A percentile compares a stretch with the other conserved stretches of the same genome.
phyloP scores from a whole-genome alignment of 805 yeast genomes.

The Candida silvatica region DNA sequence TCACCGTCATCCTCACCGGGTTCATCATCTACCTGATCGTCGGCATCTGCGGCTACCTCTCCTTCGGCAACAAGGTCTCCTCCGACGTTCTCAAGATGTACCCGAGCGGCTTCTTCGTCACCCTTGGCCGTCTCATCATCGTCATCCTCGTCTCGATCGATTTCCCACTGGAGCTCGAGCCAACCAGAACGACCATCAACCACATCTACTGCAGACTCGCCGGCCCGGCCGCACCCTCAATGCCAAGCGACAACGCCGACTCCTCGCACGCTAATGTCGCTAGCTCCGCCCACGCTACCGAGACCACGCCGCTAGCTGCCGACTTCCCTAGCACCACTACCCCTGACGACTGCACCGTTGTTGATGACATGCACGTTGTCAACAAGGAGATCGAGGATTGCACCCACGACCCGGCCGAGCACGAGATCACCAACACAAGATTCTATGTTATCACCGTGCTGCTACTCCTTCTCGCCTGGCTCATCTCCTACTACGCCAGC shows the following conservation, averaged over 20 bases:
- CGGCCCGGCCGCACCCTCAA: neutral
- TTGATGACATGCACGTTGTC: conserved; percentile 6
- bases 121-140: conserved; percentile 74
- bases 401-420: conserved; percentile 9
- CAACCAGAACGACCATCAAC: conserved; percentile 75
- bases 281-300: too few relatives aligned
- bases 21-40: conserved; percentile 56
- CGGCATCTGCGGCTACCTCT: conserved; percentile 76
- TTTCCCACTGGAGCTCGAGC: conserved; percentile 88
- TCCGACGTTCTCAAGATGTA: conserved; percentile 81
- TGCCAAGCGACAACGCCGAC: neutral
- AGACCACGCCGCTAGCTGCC: conserved; percentile 4
- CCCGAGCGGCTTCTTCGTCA: conserved; percentile 54
- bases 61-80: conserved; percentile 73
- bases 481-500: conserved; percentile 53
- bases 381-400: conserved; percentile 13
- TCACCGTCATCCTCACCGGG: conserved; percentile 50
- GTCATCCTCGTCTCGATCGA: conserved; percentile 73
- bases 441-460: conserved; percentile 31
- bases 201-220: conserved; percentile 38
- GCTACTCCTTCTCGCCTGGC: conserved; percentile 46
- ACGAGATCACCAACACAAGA: conserved; percentile 18
- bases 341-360: neutral
- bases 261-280: neutral
- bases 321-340: conserved; percentile 8